Conservation (phyloP, 2,329 filamentous ascomycete genomes). For the Ramularia endophylla region DNA sequence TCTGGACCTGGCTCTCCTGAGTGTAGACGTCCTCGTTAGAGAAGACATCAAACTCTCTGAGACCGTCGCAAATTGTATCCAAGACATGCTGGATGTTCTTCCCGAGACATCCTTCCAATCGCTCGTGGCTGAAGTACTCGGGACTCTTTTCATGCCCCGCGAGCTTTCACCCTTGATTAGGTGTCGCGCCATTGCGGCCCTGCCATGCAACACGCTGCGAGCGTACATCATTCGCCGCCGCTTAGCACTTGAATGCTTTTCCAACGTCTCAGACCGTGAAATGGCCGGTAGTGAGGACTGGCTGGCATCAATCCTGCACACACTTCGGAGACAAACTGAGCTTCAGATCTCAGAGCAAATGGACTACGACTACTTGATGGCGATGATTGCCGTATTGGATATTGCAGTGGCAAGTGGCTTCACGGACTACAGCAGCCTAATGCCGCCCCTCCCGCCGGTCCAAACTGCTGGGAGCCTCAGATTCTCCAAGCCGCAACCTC, state of each 20-base stretch:
- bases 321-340: slow-evolving; percentile 30
- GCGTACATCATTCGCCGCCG: slow-evolving; percentile 59
- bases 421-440: slow-evolving; percentile 23
- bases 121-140: slow-evolving; percentile 10
- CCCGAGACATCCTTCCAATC: slow-evolving; percentile 11
- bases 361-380: slow-evolving; percentile 63
- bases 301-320: slow-evolving; percentile 21
- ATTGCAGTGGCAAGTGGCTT: slow-evolving; percentile 65
- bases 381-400: slow-evolving; percentile 64
- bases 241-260: slow-evolving; percentile 60
- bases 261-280: slow-evolving; percentile 29
- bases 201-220: slow-evolving; percentile 49
- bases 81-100: slow-evolving; percentile 20
- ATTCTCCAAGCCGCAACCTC: slow-evolving; percentile 11
- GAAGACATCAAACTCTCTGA: slow-evolving; percentile 11
- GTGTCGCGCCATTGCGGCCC: slow-evolving; percentile 51
- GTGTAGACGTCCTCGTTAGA: slow-evolving; percentile 23
- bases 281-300: slow-evolving; percentile 10
- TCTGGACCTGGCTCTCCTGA: slow-evolving; percentile 23
- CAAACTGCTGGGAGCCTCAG: slow-evolving; percentile 1
- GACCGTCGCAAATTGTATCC: slow-evolving; percentile 13
- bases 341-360: slow-evolving; percentile 53
- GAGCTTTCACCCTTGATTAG: slow-evolving; percentile 37
- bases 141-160: slow-evolving; percentile 7
- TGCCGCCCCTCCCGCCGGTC: slow-evolving; percentile 2